Base-by-base conservation (phyloP, 495 filamentous ascomycete genomes). In the Durotheca rogersii region DNA sequence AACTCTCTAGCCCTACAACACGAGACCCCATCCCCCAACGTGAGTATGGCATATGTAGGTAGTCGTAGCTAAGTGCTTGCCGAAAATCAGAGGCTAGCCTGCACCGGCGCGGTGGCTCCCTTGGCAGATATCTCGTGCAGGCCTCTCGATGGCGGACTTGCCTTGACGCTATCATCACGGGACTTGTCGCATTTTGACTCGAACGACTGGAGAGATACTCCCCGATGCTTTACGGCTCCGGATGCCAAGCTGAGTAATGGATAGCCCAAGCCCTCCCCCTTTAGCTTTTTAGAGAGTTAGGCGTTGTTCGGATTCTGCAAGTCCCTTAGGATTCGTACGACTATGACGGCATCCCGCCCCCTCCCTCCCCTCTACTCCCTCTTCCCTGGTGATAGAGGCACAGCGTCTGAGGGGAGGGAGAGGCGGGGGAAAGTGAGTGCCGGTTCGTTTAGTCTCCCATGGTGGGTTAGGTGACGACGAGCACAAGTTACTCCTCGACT, bases 281-380 rank as follows among this genome's bases (percentile, higher is more conserved):
- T n/a, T n/a, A n/a, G n/a, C n/a, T 35, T 42, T 25, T 25, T 51
- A 30, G 4, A 47, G 16, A 42, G 34, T 38, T 29, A 51, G 41
- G 50, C 50, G 46, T 30, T 16, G 47, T 50, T 54, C 36, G 38
- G 31, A 11, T 16, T 54, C 41, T 44, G 23, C 33, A 31, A 33
- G 32, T 33, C 10, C 33, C 35, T 32, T 34, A 25, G 38, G 17
- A 32, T 54, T 42, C 46, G 51, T 53, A 59, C 56, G 50, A 59
- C 41, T 51, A 59, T 59, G 56, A 59, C 50, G 44, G 56, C 56
- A 59, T 54, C 5, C 30, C 41, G 29, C 45, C n/a, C n/a, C n/a
- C n/a, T n/a, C n/a, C n/a, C n/a, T n/a, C n/a, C n/a, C n/a, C n/a
- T n/a, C n/a, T n/a, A n/a, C n/a, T n/a, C n/a, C n/a, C n/a, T n/a